Percentiles rank a stretch among this genome's conserved stretches.
phyloP scores from a whole-genome alignment of 2,329 filamentous ascomycete genomes.

The Fusarium floridanum region DNA sequence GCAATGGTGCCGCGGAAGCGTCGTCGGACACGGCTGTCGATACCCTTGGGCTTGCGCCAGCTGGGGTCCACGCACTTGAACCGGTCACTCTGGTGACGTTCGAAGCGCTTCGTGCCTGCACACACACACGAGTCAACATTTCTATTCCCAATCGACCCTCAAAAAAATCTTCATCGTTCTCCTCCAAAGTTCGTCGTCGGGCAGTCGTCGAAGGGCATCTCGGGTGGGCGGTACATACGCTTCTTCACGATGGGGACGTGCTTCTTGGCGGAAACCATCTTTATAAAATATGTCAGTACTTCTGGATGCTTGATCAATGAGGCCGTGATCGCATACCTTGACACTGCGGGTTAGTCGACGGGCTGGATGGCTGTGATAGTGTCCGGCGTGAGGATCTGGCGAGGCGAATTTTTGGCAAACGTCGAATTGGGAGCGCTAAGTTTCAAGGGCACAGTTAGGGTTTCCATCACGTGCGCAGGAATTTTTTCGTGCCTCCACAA shows the following conservation, averaged over 20 bases:
- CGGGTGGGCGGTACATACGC: conserved; percentile 76
- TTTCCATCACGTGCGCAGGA: conserved; percentile 48
- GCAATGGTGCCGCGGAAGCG: conserved; percentile 95
- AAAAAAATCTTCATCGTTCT: conserved; percentile 3
- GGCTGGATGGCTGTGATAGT: conserved; percentile 53
- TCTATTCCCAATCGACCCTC: conserved; percentile 10
- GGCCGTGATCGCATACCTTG: conserved; percentile 53
- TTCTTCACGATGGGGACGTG: conserved; percentile 99
- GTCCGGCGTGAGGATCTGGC: conserved; percentile 52
- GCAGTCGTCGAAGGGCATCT: conserved; percentile 28
- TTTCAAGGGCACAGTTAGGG: conserved; percentile 53
- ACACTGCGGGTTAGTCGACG: conserved; percentile 53
- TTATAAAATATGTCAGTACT: conserved; percentile 50
- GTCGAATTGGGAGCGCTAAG: conserved; percentile 46
- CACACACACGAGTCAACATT: conserved; percentile 54
- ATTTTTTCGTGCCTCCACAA: conserved; percentile 23
- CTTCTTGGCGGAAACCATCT: conserved; percentile 99
- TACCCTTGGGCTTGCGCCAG: conserved; percentile 99
- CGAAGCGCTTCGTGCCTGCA: conserved; percentile 91
- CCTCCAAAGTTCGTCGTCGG: conserved; percentile 30
- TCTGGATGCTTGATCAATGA: conserved; percentile 21
- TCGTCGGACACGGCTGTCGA: conserved; percentile 97
- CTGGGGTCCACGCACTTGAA: conserved; percentile 91
- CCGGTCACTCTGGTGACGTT: conserved; percentile 96
- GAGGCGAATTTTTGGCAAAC: conserved; percentile 53